Base-by-base conservation (phyloP, 163 green algal genomes). In the Chlorella variabilis region DNA sequence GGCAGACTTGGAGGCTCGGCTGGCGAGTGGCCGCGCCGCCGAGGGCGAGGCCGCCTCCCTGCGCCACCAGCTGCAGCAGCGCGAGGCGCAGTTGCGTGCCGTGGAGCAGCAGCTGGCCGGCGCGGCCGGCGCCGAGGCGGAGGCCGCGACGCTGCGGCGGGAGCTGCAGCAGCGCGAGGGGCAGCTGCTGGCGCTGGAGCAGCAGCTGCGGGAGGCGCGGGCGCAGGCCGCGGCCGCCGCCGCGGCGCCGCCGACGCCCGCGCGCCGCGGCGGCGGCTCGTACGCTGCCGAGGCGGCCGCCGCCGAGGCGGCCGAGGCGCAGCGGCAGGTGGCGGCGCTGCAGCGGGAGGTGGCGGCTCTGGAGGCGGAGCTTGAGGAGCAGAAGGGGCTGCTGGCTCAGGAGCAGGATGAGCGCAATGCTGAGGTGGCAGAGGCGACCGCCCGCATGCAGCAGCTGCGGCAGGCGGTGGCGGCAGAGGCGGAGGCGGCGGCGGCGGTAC, bases 371-470 rank as follows among this genome's bases (percentile, higher is more conserved):
- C 65, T 71, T 5, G 42, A 62, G 68, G 41, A 62, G 23, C 29
- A 36, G 27, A 15, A 21, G 15, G 68, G 41, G 4, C 21, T 39
- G 41, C 41, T 61, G 68, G 41, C 27, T 7, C 68, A 76, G 42
- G 38, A 59, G 68, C 68, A 61, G n/a, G 25, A 61, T 21, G 38
- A 76, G 41, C 38, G n/a, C 29, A 62, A 38, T 9, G 23, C 42
- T 38, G 45, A 76, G 68, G 68, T 51, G 21, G 41, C 42, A 38
- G 68, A 62, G 41, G 68, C 68, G 17, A 51, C 68, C 7, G 39
- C 42, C 15, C 68, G 68, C 38, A 51, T 71, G 74, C 54, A 54
- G 39, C 39, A 81, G 74, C 56, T 71, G 58, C 34, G 59, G n/a
- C 38, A 59, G 39, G 59, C 74, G 15, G 71, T 79, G 36, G 71